A percentile compares a stretch with the other conserved stretches of the same genome.
phyloP scores from a whole-genome alignment of 805 yeast species.

The Kodamaea kakaduensis region DNA sequence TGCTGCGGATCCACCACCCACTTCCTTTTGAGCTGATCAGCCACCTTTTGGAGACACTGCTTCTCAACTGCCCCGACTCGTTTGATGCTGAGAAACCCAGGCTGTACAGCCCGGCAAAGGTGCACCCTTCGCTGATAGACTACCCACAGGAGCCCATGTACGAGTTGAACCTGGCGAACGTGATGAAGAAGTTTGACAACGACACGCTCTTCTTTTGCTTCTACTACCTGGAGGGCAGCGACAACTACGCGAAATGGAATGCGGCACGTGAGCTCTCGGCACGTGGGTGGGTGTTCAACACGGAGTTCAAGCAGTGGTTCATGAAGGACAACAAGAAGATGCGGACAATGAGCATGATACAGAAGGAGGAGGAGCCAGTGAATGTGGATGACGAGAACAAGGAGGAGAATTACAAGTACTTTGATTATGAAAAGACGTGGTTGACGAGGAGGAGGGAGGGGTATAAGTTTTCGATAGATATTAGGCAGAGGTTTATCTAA shows the following conservation, averaged over 20 bases:
- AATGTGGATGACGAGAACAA: constrained; percentile 35
- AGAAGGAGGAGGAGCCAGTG: constrained; percentile 14
- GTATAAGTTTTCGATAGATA: constrained; percentile 29
- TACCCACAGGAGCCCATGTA: constrained; percentile 85
- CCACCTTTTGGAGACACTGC: constrained; percentile 67
- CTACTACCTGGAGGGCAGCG: constrained; percentile 59
- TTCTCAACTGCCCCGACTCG: constrained; percentile 90
- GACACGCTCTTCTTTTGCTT: constrained; percentile 91
- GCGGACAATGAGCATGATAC: constrained; percentile 22
- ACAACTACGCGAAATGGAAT: constrained; percentile 35
- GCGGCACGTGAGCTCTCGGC: constrained; percentile 77
- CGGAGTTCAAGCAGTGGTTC: constrained; percentile 75
- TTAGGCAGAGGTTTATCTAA: constrained; percentile 15
- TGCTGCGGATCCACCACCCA: constrained; percentile 46
- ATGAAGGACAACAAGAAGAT: constrained; percentile 49
- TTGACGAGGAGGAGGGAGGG: constrained; percentile 41
- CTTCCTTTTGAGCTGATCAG: constrained; percentile 51
- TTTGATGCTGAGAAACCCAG: constrained; percentile 83
- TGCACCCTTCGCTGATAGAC: constrained; percentile 85
- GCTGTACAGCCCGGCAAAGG: constrained; percentile 69
- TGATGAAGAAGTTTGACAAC: constrained; percentile 68
- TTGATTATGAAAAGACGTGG: constrained; percentile 72
- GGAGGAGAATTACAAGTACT: constrained; percentile 63
- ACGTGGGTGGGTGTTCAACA: constrained; percentile 81
- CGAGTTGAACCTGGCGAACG: constrained; percentile 55